Evolutionary conservation across 78 protist genomes (phyloP), one percentile per base, ranked within the genome.

Genomic region (Dictyostelium citrinum): DNA sequence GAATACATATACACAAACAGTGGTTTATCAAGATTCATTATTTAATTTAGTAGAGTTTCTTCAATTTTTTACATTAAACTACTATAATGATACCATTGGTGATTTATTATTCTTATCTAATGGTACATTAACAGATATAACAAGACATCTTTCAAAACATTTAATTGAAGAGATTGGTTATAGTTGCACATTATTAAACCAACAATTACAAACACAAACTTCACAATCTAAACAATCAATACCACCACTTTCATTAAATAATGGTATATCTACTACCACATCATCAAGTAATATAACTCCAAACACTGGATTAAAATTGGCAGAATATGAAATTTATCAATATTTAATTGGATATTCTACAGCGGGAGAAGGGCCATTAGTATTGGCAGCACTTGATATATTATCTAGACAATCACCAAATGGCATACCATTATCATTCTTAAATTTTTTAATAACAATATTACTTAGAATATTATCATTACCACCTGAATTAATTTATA

Each of bases 21-120:
- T 88, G 0, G 81, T 88, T 14, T 79, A 88, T 46, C 93, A 88
- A 35, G 93, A 88, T 61, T 78, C 93, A 68, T 31, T 88, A 51
- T 60, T 78, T 16, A 37, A 83, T 33, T 39, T 88, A 2, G 81
- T 88, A 1, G 93, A 88, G 39, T 88, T 88, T 55, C 46, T 88
- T 55, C 81, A 88, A 46, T 58, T 41, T 33, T 88, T 88, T 67
- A 31, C 72, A 14, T 33, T 70, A n/a, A 58, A 39, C 5, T 68
- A 78, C 49, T 60, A 88, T 46, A 61, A 88, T 8, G 45, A 24
- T n/a, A 75, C 81, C 14, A 41, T 20, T 75, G n/a, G 81, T 3
- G 81, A 78, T 9, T 43, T 88, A 35, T 46, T 88, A 14, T 79
- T 82, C 27, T n/a, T 88, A 27, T 68, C 90, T 8, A 16, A 39